Base-by-base conservation (phyloP, 768 basidiomycete genomes). In the Neoboletus brunneissimus region DNA sequence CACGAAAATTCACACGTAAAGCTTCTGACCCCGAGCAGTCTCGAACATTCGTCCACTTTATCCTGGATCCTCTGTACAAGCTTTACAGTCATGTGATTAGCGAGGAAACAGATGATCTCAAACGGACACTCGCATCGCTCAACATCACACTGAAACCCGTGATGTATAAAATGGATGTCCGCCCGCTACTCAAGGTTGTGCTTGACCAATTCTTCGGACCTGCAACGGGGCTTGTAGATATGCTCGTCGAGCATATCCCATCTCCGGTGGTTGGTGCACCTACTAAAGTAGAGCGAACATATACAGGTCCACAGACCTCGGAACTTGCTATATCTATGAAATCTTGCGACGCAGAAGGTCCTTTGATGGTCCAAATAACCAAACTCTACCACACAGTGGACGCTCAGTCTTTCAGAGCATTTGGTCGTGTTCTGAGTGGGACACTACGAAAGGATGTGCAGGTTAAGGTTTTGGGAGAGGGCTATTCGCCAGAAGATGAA, bases 81-180 rank as follows among this genome's bases (percentile, higher is more conserved):
- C 80, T 99, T 31, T 98, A 99, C 73, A 92, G 90, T 57, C 82
- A 94, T 69, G 96, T 98, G 5, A 77, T 99, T 41, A 94, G 94
- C 66, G 91, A 96, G 72, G 94, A 98, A 63, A 89, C 91, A 0
- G 94, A 92, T n/a, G 80, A 81, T 32, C 81, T 99, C 35, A 89
- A 87, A 69, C 79, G 78, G 55, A 99, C 96, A 4, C 77, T 99
- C 45, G 76, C 75, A 11, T 77, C 80, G 11, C 80, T 99, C 34
- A 85, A 86, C 2, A 98, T 99, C 66, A 78, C 83, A 40, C 77
- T 99, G 61, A 97, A 95, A 74, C 89, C 94, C 0, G 80, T 94
- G 32, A 89, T 92, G 83, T 99, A 88, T 81, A 98, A 98, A 78
- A 98, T 99, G 93, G 97, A 99, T 68, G 94, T 94, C 6, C 78